Evolutionary conservation across 1,284 basidiomycete species (phyloP).

Genomic region (Pseudozyma sp.): DNA sequence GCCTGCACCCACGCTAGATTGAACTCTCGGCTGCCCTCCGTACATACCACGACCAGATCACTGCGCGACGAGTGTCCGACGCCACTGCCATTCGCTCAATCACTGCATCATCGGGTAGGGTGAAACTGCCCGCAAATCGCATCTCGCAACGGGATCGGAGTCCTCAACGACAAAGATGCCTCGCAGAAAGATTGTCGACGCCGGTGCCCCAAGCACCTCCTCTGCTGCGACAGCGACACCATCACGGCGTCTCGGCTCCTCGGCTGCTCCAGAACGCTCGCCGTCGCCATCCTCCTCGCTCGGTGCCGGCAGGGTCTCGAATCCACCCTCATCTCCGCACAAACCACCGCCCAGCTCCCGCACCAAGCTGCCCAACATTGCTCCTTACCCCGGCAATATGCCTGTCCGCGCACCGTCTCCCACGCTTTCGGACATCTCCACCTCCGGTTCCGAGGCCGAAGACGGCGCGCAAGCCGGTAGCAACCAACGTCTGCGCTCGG

Average conservation of each 20-base stretch:
- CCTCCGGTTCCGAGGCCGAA: constrained; percentile 58
- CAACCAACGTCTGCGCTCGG: constrained; percentile 25
- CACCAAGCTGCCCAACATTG: constrained; percentile 4
- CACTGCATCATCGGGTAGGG: no score
- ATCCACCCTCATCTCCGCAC: constrained; percentile 43
- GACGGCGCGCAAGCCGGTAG: constrained; percentile 9
- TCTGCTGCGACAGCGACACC: constrained; percentile 16
- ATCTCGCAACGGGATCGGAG: no score
- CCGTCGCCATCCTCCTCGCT: constrained; percentile 38
- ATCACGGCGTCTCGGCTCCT: constrained; percentile 23
- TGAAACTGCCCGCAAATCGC: no score
- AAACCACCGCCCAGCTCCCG: constrained; percentile 22
- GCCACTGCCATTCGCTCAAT: no score
- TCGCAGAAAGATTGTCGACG: constrained; percentile 25
- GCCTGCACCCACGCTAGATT: no score
- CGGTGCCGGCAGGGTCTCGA: constrained; percentile 22
- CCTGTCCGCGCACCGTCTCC: constrained; percentile 32
- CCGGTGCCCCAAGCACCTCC: constrained; percentile 11
- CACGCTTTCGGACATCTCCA: constrained; percentile 50
- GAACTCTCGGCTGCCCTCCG: no score
- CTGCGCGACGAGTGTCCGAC: no score
- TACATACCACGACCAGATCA: no score
- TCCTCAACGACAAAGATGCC: constrained; percentile 19
- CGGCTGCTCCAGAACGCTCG: constrained; percentile 23
- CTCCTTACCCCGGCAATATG: constrained; percentile 10